Conservation (phyloP, 768 basidiomycete species). For the Naganishia vaughanmartiniae region DNA sequence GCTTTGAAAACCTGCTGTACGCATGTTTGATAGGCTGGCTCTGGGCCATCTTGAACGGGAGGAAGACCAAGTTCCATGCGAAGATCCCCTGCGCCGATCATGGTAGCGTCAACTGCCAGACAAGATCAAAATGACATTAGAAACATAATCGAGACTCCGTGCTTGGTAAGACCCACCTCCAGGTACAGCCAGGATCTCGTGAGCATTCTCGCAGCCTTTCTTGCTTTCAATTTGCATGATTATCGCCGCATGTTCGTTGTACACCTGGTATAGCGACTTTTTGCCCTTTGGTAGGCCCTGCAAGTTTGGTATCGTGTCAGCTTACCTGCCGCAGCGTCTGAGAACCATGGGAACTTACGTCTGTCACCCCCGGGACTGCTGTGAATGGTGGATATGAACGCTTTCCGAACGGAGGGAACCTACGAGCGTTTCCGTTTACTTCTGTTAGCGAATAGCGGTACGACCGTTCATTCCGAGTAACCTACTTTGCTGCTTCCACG, state of each 20-base stretch:
- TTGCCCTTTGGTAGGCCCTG: slow-evolving; percentile 22
- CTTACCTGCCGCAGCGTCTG: neutral
- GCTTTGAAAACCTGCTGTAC: slow-evolving; percentile 20
- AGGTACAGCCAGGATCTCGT: slow-evolving; percentile 23
- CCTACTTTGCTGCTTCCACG: slow-evolving; percentile 18
- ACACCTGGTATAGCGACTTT: slow-evolving; percentile 5
- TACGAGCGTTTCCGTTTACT: neutral
- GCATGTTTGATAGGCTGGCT: slow-evolving; percentile 20
- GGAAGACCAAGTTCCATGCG: slow-evolving; percentile 20
- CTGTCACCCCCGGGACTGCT: slow-evolving; percentile 9
- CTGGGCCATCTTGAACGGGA: slow-evolving; percentile 11
- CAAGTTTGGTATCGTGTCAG: neutral
- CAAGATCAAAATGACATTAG: neutral
- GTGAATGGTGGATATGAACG: slow-evolving; percentile 24
- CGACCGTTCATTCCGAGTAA: neutral
- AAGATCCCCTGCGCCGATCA: slow-evolving; percentile 20
- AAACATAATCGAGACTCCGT: neutral
- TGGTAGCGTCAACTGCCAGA: slow-evolving; percentile 9
- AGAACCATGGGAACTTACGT: neutral
- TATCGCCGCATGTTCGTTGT: slow-evolving; percentile 20
- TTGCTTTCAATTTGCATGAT: slow-evolving; percentile 27
- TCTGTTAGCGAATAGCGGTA: neutral
- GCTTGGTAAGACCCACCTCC: slow-evolving; percentile 1
- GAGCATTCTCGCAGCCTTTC: slow-evolving; percentile 10
- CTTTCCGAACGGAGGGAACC: slow-evolving; percentile 16